A percentile compares a stretch with the other conserved stretches of the same genome.
Conservation (phyloP, 1,139 yeast genomes). For the Geotrichum macrosporum region DNA sequence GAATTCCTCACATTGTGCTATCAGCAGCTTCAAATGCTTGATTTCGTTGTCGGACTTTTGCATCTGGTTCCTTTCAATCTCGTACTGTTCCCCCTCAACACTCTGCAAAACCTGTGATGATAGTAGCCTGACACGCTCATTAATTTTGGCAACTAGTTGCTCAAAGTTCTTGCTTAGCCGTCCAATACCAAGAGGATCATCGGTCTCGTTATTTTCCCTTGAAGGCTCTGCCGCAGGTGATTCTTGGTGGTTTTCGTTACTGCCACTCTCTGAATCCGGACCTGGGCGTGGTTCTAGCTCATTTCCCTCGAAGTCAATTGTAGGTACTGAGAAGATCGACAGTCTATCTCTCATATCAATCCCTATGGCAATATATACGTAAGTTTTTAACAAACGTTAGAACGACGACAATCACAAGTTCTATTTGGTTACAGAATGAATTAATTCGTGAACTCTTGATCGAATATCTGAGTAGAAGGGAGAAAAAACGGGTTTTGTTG, state of each 20-base stretch:
- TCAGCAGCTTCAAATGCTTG: slow-evolving; percentile 42
- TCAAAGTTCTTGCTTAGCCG: slow-evolving; percentile 15
- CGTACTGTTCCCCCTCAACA: slow-evolving; percentile 26
- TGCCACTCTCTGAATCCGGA: too few species aligned
- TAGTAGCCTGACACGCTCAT: slow-evolving; percentile 26
- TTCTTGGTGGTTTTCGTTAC: not conserved
- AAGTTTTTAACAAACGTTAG: too few species aligned
- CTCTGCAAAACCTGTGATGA: slow-evolving; percentile 29
- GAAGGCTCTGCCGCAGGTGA: too few species aligned
- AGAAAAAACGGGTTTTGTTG: too few species aligned
- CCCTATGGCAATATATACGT: too few species aligned
- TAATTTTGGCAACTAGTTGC: slow-evolving; percentile 13
- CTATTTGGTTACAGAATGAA: too few species aligned
- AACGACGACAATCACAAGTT: too few species aligned
- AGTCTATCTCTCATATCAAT: slow-evolving; percentile 7
- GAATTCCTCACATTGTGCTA: slow-evolving; percentile 51
- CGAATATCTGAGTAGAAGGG: too few species aligned
- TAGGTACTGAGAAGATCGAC: slow-evolving; percentile 3
- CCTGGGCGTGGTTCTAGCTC: too few species aligned
- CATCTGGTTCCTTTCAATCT: slow-evolving; percentile 25
- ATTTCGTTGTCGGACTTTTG: slow-evolving; percentile 44
- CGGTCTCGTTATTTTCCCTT: slow-evolving; percentile 1
- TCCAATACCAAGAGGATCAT: slow-evolving; percentile 18
- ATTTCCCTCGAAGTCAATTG: slow-evolving; percentile 5
- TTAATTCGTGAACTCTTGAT: too few species aligned